Evolutionary conservation across 208 protist genomes (phyloP).

Genomic region (Zelonia costaricensis): DNA sequence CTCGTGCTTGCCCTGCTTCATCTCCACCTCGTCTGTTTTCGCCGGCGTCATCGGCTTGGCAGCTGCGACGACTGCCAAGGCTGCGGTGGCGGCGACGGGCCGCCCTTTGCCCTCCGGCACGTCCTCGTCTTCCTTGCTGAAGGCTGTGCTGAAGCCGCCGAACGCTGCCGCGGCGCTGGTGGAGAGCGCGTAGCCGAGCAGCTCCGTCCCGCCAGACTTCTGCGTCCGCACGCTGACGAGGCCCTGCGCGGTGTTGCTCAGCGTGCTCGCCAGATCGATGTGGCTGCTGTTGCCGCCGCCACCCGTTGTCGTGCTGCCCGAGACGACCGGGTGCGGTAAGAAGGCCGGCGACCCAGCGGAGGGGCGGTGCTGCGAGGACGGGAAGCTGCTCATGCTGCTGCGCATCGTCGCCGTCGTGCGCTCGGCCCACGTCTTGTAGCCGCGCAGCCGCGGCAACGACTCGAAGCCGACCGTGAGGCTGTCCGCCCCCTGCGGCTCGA

Average conservation of each 20-base stretch:
- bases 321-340: conserved; percentile 12
- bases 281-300: background rate
- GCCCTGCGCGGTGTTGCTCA: conserved; percentile 12
- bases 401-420: too few relatives aligned
- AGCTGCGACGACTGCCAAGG: too few relatives aligned
- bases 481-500: too few relatives aligned
- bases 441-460: too few relatives aligned
- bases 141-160: conserved; percentile 32
- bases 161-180: conserved; percentile 29
- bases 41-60: background rate
- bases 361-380: conserved; percentile 3
- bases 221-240: conserved; percentile 28
- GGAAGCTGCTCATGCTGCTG: background rate
- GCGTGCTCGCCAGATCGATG: conserved; percentile 11
- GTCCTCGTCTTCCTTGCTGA: conserved; percentile 25
- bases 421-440: too few relatives aligned
- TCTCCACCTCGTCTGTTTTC: background rate
- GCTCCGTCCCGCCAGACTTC: conserved; percentile 29
- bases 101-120: background rate
- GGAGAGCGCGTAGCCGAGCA: conserved; percentile 33
- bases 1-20: too few relatives aligned
- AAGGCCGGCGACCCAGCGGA: conserved; percentile 2
- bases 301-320: background rate
- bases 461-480: too few relatives aligned
- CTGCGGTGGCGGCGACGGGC: background rate